These are phyloP conservation scores for Sporopachydermia cereana DNA, from an alignment of 1,139 yeast species.

Conservation along the genomic window DNA sequence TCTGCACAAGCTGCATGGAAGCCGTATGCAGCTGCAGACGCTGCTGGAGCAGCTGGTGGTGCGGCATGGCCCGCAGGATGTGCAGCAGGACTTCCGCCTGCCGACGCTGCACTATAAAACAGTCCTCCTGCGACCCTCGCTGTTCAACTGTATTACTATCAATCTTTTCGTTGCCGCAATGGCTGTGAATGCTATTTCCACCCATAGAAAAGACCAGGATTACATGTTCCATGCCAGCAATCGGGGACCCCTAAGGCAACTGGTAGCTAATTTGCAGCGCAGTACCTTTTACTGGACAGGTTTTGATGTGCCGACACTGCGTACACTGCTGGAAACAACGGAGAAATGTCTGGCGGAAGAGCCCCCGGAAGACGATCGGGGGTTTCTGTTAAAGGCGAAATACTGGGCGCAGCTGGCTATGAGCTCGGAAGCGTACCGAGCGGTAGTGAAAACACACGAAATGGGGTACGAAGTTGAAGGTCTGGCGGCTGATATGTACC, in stretches of 20 bases:
- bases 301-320: conserved; percentile 37
- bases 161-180: conserved; percentile 55
- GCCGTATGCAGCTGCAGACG: conserved; percentile 29
- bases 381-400: conserved; percentile 31
- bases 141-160: conserved; percentile 45
- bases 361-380: conserved; percentile 29
- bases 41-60: conserved; percentile 39
- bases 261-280: conserved; percentile 49
- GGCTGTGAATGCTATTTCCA: conserved; percentile 63
- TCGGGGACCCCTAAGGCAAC: conserved; percentile 39
- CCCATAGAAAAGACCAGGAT: conserved; percentile 54
- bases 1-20: conserved; percentile 26
- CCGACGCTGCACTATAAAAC: conserved; percentile 51
- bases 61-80: conserved; percentile 41
- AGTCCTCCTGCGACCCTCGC: conserved; percentile 46
- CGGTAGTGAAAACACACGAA: conserved; percentile 46
- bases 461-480: conserved; percentile 43
- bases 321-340: conserved; percentile 33
- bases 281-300: conserved; percentile 73
- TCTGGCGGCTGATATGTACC: conserved; percentile 29
- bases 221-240: conserved; percentile 60
- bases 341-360: conserved; percentile 32
- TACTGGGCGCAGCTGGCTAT: conserved; percentile 38
- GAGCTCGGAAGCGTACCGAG: conserved; percentile 41
- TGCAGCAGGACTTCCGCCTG: conserved; percentile 41